Base-by-base conservation (phyloP, 2,329 filamentous ascomycete genomes). In the Pyricularia pennisetigena region DNA sequence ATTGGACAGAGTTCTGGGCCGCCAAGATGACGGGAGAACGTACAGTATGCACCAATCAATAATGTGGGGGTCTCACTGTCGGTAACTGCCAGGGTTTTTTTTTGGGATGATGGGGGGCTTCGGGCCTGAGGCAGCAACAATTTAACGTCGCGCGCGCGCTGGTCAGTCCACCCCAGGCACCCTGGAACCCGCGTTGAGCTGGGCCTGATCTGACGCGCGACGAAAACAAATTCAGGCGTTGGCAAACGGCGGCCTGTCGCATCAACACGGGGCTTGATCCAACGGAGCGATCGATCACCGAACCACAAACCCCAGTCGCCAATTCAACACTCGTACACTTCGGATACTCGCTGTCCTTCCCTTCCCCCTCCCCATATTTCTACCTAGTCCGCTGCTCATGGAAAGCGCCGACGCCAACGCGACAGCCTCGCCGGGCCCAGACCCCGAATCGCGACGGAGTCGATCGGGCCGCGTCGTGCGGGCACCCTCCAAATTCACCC, bases 391-490 rank as follows among this genome's bases (percentile, higher is more conserved):
- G 76, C 81, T 81, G 72, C 81, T 83, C 73, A 83, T 83, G 81
- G 81, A 83, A 75, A 82, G 76, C 72, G 82, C 83, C 79, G 83
- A 86, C 73, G 84, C 82, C 74, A 85, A 84, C 79, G 81, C 82
- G 76, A 83, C 80, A 74, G 79, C 80, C 71, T 83, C 84, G 66
- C 82, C 84, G 70, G 82, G 84, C 68, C 79, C 80, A 70, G 81
- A 69, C 69, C 73, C 82, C 70, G 78, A 80, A 69, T 81, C 82
- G 74, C 81, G 83, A 78, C 84, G 85, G 82, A 88, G 89, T 77
- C 86, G 87, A 72, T 91, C 88, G 54, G 86, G 87, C 86, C 87
- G 87, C 86, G 87, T 88, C 80, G 82, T 86, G 70, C 85, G 81
- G 74, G 82, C 81, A 49, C 86, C 87, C 64, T 77, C 83, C 74